These are phyloP conservation scores for Cordyceps militaris DNA, from an alignment of 2,329 filamentous ascomycete genomes.

Conservation along the genomic window DNA sequence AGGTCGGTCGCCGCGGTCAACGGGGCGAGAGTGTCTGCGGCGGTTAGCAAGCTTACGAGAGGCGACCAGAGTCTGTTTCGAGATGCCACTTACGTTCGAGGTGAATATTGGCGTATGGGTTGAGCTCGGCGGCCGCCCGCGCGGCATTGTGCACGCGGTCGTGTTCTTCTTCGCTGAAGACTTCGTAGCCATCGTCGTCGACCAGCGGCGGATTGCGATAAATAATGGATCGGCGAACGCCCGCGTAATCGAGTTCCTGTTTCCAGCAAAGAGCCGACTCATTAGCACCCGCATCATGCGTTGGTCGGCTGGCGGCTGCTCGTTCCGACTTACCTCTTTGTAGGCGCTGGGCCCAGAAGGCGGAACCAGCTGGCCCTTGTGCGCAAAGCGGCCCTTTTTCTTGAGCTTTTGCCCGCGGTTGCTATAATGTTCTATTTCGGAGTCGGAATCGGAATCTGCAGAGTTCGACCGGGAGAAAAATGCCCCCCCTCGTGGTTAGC, in stretches of 20 bases:
- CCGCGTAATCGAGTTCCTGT: constrained; percentile 66
- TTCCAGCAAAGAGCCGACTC: not conserved
- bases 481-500: constrained; percentile 20
- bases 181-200: constrained; percentile 71
- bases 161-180: constrained; percentile 66
- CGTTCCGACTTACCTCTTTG: constrained; percentile 51
- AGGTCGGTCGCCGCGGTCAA: constrained; percentile 69
- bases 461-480: constrained; percentile 4
- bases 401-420: constrained; percentile 77
- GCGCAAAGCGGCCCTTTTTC: constrained; percentile 64
- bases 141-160: constrained; percentile 54
- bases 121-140: constrained; percentile 57
- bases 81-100: constrained; percentile 54
- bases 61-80: not conserved
- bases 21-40: constrained; percentile 63
- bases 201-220: constrained; percentile 64
- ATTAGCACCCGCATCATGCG: not conserved
- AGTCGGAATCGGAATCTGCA: constrained; percentile 72
- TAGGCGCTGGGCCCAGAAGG: constrained; percentile 61
- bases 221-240: constrained; percentile 65
- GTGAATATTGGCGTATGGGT: constrained; percentile 66
- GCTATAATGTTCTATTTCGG: constrained; percentile 59
- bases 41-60: constrained; percentile 21
- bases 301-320: not conserved
- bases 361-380: constrained; percentile 61